Percentiles rank a stretch among this genome's conserved stretches.
phyloP scores from a whole-genome alignment of 768 basidiomycete species.

The Suillus weaverae region DNA sequence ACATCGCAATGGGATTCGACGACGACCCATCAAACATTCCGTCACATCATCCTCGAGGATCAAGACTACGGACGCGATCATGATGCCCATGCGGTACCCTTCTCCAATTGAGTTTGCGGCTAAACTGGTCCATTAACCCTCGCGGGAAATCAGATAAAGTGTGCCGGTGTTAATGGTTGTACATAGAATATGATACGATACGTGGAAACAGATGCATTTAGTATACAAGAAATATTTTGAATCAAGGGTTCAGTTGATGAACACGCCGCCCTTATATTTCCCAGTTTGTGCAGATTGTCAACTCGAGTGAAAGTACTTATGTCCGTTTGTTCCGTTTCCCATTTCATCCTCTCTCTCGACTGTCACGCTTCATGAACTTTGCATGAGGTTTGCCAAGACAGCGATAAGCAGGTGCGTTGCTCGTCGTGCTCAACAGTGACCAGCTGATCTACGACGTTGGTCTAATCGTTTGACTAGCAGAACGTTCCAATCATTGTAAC shows the following conservation, averaged over 20 bases:
- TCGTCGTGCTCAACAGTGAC: neutral
- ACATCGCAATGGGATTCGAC: neutral
- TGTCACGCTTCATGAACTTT: slow-evolving; percentile 3
- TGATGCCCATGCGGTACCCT: neutral
- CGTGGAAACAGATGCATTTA: neutral
- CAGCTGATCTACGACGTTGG: neutral
- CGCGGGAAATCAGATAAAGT: neutral
- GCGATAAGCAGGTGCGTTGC: neutral
- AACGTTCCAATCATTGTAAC: slow-evolving; percentile 1
- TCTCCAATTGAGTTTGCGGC: neutral
- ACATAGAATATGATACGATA: neutral
- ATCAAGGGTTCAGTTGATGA: neutral
- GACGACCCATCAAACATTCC: neutral
- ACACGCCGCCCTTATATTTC: slow-evolving; percentile 2
- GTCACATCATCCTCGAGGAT: slow-evolving; percentile 1
- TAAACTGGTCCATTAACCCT: neutral
- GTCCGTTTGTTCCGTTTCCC: slow-evolving; percentile 1
- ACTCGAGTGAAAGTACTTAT: slow-evolving; percentile 4
- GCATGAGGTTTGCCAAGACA: neutral
- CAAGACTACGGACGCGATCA: neutral
- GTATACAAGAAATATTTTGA: neutral
- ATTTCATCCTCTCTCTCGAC: neutral
- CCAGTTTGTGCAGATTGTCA: slow-evolving; percentile 1
- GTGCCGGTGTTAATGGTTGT: neutral
- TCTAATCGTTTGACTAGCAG: neutral